Evolutionary conservation across 1,284 basidiomycete genomes (phyloP).

Genomic region (Apiotrichum laibachii): DNA sequence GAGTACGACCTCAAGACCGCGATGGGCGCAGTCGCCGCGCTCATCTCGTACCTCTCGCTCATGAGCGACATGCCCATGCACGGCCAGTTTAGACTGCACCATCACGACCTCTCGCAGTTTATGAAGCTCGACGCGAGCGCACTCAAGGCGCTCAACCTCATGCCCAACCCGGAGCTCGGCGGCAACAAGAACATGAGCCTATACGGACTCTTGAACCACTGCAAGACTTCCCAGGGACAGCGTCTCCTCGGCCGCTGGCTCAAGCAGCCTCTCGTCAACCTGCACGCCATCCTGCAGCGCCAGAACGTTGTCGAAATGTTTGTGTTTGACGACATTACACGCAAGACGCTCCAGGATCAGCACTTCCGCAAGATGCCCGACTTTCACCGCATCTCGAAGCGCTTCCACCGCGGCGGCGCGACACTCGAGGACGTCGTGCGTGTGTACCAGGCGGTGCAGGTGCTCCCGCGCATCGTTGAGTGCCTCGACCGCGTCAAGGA

Average conservation of each 20-base stretch:
- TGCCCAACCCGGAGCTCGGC: constrained; percentile 64
- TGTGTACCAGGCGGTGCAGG: constrained; percentile 83
- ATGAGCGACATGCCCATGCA: constrained; percentile 79
- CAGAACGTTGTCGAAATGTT: constrained; percentile 87
- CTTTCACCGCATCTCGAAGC: constrained; percentile 86
- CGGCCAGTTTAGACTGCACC: constrained; percentile 73
- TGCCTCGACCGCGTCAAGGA: constrained; percentile 55
- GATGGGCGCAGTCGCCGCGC: constrained; percentile 74
- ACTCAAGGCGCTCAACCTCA: constrained; percentile 81
- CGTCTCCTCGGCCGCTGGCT: constrained; percentile 88
- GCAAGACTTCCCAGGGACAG: constrained; percentile 95
- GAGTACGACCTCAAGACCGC: constrained; percentile 76
- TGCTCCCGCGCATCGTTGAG: constrained; percentile 73
- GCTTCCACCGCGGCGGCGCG: constrained; percentile 81
- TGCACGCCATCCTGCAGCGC: constrained; percentile 83
- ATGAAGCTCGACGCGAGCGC: constrained; percentile 97
- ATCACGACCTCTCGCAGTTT: constrained; percentile 89
- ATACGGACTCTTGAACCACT: constrained; percentile 86
- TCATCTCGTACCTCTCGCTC: constrained; percentile 79
- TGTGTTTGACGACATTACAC: constrained; percentile 70
- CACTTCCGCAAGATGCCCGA: constrained; percentile 90
- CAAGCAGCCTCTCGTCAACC: constrained; percentile 92
- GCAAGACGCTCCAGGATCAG: constrained; percentile 65
- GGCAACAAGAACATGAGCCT: constrained; percentile 76
- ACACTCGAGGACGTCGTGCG: constrained; percentile 93